Evolutionary conservation across 805 yeast genomes (phyloP), one percentile per base, ranked within the genome.

Genomic region (Schwanniomyces occidentalis): DNA sequence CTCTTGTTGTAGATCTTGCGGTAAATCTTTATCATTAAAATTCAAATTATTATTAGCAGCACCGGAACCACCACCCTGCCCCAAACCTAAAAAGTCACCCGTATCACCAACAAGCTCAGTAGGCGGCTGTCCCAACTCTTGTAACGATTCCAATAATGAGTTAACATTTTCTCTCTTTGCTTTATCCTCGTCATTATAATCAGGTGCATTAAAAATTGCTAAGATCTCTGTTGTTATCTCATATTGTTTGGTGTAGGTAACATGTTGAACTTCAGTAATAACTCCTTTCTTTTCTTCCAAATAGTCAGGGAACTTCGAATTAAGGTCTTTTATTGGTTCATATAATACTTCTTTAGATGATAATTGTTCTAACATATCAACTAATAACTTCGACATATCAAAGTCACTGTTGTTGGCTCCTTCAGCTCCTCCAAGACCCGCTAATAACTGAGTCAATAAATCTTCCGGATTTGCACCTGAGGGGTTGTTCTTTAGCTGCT

Each of bases 301-400:
- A 82, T 86, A 91, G 17, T 58, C 72, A 2, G 88, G 85, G 55
- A 80, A 87, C 52, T 85, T 86, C 8, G 67, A 62, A 44, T 81
- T 77, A 55, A 90, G 71, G 41, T 88, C 95, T 51, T 82, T 84
- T 62, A 91, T 73, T 2, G 98, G 96, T 47, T 84, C 95, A 53
- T 86, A 90, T 24, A 91, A 69, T 14, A 90, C 85, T 38, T 82
- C 90, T 52, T 89, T 91, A 4, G 93, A 78, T 6, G 93, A 77
- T 56, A 91, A 72, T 54, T 89, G 91, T 42, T 79, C 82, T 49
- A 91, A 69, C 79, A 91, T 80, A 23, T 85, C 87, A 13, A 71
- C 73, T 41, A 87, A 62, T 30, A 87, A 61, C 40, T 77, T 76
- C 16, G 82, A 67, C 60, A 82, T 73, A 51, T 83, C 89, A 43